Base-by-base conservation (phyloP, 2,329 filamentous ascomycete genomes). In the Myriangium duriaei region DNA sequence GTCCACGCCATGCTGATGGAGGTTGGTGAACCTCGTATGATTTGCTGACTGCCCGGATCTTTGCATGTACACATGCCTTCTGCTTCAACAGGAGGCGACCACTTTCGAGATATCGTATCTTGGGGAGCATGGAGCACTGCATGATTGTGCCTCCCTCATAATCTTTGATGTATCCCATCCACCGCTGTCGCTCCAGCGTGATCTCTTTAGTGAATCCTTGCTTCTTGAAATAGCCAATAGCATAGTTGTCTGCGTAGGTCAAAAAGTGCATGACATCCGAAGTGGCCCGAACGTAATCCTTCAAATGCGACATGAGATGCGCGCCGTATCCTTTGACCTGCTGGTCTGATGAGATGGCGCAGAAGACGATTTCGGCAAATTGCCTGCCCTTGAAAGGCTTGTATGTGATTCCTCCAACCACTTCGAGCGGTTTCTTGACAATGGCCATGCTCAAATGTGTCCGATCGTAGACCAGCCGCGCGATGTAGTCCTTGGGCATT, bases 141-240 rank as follows among this genome's bases (percentile, higher is more conserved):
- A 98, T 98, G 44, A 98, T 93, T 0, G 91, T 98, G 42, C 91
- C 91, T 41, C 91, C 91, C 61, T 98, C 91, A 58, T 98, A 98
- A 57, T 98, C 91, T 57, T 98, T 98, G 66, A 98, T 98, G 53
- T 96, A 98, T 2, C 91, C 91, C 91, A 96, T 96, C 91, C 91
- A 98, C 3, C 85, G 79, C 2, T 79, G 77, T 51, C 79, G 81
- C 42, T 91, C 82, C 1, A 98, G 74, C 0, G 87, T 94, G 46
- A 98, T 96, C 51, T 98, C 88, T 58, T 98, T 98, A 2, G 91
- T 96, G 55, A 98, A 98, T 0, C 91, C 91, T 57, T 98, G 91
- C 58, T 98, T 98, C 60, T 96, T 93, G 62, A 98, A 98, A 59
- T 96, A 98, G 9, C 91, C 91, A 47, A 94, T 98, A 28, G 91